Evolutionary conservation across 306 rosid species (phyloP), one percentile per base, ranked within the genome.

Genomic region (Prinsepia uniflora): DNA sequence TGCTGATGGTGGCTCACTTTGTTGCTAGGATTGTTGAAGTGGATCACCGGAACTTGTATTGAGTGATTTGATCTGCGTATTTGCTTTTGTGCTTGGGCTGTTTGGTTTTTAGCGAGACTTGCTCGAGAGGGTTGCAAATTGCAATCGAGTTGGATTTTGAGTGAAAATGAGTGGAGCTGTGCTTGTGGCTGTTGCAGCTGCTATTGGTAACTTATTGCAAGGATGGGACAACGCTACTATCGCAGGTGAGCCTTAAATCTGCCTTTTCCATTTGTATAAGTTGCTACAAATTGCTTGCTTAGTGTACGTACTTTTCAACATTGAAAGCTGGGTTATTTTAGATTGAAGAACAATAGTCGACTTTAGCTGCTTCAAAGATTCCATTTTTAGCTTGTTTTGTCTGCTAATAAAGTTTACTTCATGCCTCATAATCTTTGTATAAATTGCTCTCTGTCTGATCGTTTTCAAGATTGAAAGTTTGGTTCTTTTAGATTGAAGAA

Each of bases 211-310:
- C 74, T 78, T 91, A 15, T 82, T 94, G 20, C 77, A 87, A 54
- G 99, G 99, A 76, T 91, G 99, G 99, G 99, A 94, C 78, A 94
- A 88, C 85, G 92, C 99, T 15, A 89, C 99, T 18, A 86, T 94
- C 30, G 98, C 98, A 70, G 96, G 98, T 91, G 70, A 10, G 67
- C n/a, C 18, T 5, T 24, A 24, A 24, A 24, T 24, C 30, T 24
- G 30, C 30, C 30, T 24, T 24, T 24, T 24, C 30, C 40, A 24
- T 42, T 8, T 6, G 44, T 22, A 34, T 66, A 9, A 13, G 41
- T 22, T 15, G 40, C 56, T 56, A 63, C 41, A 24, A 24, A 1
- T 10, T 41, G 50, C 7, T 39, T 73, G 67, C 44, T 10, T 42
- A 42, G 9, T n/a, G 40, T 30, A 50, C 34, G 14, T 22, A n/a